A percentile compares a stretch with the other conserved stretches of the same genome.
Conservation (phyloP, 1,139 yeast species). For the Saccharomyces hybrid region DNA sequence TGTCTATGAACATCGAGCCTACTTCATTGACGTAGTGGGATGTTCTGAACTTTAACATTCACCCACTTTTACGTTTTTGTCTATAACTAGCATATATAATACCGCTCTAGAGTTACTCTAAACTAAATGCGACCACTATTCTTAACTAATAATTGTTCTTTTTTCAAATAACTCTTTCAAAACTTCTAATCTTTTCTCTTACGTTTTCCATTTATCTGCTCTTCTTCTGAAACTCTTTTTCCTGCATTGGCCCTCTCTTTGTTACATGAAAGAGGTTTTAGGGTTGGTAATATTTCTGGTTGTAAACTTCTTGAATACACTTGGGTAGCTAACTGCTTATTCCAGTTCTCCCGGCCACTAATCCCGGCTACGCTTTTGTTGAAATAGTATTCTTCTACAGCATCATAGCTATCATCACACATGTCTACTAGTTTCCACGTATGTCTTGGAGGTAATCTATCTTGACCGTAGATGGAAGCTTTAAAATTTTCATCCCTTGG, state of each 20-base stretch:
- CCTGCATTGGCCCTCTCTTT: neutral
- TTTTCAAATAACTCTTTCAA: neutral
- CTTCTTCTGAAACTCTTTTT: neutral
- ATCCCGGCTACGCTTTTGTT: neutral
- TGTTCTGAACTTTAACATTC: conserved; percentile 20
- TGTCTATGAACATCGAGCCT: conserved; percentile 27
- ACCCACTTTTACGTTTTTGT: neutral
- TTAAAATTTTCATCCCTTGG: neutral
- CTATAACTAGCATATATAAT: neutral
- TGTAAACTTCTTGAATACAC: conserved; percentile 4
- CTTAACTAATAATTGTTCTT: neutral
- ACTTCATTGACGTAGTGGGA: conserved; percentile 23
- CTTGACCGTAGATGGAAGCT: neutral
- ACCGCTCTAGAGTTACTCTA: neutral
- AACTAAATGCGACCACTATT: neutral
- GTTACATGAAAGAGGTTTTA: conserved; percentile 2
- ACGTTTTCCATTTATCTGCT: neutral
- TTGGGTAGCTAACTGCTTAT: neutral
- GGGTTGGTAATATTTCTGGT: conserved; percentile 3
- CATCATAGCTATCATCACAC: conserved; percentile 1
- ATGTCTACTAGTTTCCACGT: neutral
- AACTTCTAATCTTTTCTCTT: neutral
- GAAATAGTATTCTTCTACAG: conserved; percentile 2
- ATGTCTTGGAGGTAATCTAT: neutral
- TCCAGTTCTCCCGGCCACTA: conserved; percentile 1